These are phyloP conservation scores for Malassezia globosa DNA, from an alignment of 1,284 basidiomycete genomes.

Conservation along the genomic window DNA sequence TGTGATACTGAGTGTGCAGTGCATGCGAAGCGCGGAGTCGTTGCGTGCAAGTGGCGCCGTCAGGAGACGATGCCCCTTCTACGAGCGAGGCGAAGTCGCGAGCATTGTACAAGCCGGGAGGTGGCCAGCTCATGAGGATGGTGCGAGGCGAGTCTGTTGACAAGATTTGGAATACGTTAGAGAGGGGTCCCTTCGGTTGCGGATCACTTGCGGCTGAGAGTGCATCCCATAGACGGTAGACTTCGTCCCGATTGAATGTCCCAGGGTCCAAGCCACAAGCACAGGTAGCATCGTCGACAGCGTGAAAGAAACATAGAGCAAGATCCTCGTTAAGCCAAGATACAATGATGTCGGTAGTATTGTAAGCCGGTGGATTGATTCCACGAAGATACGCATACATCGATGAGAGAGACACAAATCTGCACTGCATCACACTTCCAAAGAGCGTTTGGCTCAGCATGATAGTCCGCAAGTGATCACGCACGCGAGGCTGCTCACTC, in stretches of 20 bases:
- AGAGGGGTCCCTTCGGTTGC: neutral
- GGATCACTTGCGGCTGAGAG: neutral
- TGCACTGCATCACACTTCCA: conserved; percentile 75
- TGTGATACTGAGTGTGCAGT: conserved; percentile 54
- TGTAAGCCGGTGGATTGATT: conserved; percentile 58
- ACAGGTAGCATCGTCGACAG: conserved; percentile 50
- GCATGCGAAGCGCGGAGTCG: conserved; percentile 75
- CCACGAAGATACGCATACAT: conserved; percentile 50
- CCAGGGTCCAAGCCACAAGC: conserved; percentile 61
- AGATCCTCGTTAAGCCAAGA: conserved; percentile 86
- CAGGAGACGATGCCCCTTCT: conserved; percentile 52
- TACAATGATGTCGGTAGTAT: conserved; percentile 81
- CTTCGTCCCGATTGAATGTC: neutral
- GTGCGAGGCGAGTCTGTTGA: conserved; percentile 52
- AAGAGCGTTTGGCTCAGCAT: conserved; percentile 69
- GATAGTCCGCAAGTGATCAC: conserved; percentile 61
- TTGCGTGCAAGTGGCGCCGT: conserved; percentile 80
- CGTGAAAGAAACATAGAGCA: conserved; percentile 88
- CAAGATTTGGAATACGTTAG: conserved; percentile 70
- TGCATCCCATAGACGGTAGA: neutral
- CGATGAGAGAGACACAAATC: conserved; percentile 50
- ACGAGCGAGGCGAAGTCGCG: conserved; percentile 72
- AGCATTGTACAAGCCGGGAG: conserved; percentile 60
- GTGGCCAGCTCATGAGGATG: conserved; percentile 76
- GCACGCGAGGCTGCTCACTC: conserved; percentile 56